Percentiles rank a stretch among this genome's conserved stretches.
These are phyloP conservation scores for Guadua angustifolia DNA, from an alignment of 176 grass and related monocot genomes.

Conservation along the genomic window DNA sequence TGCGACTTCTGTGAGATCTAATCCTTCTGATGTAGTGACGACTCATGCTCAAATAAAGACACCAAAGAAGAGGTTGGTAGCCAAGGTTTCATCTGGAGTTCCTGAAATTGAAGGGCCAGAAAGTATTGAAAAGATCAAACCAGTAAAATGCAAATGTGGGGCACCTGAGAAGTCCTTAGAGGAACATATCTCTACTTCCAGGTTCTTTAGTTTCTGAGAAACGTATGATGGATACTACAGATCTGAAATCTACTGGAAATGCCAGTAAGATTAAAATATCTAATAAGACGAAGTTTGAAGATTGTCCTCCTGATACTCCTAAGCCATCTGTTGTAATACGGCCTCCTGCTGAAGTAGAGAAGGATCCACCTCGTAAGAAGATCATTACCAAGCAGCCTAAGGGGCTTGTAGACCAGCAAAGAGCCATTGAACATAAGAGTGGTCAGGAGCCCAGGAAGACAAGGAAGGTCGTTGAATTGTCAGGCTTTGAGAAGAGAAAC, in stretches of 20 bases:
- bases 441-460: slow-evolving; percentile 67
- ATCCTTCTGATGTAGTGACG: slow-evolving; percentile 58
- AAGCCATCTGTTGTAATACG: slow-evolving; percentile 83
- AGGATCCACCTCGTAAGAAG: slow-evolving; percentile 70
- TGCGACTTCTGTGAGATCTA: slow-evolving; percentile 50
- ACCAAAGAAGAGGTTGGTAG: slow-evolving; percentile 63
- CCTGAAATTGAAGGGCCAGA: slow-evolving; percentile 62
- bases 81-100: slow-evolving; percentile 66
- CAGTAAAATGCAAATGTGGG: slow-evolving; percentile 90
- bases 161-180: slow-evolving; percentile 74
- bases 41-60: slow-evolving; percentile 66
- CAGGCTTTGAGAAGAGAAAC: slow-evolving; percentile 62
- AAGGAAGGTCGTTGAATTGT: slow-evolving; percentile 79
- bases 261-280: slow-evolving; percentile 87
- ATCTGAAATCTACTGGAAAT: slow-evolving; percentile 69
- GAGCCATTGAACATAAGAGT: slow-evolving; percentile 43
- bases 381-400: slow-evolving; percentile 95
- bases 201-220: slow-evolving; percentile 64
- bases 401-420: slow-evolving; percentile 49
- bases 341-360: slow-evolving; percentile 70
- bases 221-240: slow-evolving; percentile 48
- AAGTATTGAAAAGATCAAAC: slow-evolving; percentile 68
- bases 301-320: slow-evolving; percentile 62
- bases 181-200: slow-evolving; percentile 58
- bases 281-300: slow-evolving; percentile 71